Percentiles rank a stretch among this genome's conserved stretches.
phyloP scores from a whole-genome alignment of 2,329 filamentous ascomycete genomes.

The Paraphoma sp. region DNA sequence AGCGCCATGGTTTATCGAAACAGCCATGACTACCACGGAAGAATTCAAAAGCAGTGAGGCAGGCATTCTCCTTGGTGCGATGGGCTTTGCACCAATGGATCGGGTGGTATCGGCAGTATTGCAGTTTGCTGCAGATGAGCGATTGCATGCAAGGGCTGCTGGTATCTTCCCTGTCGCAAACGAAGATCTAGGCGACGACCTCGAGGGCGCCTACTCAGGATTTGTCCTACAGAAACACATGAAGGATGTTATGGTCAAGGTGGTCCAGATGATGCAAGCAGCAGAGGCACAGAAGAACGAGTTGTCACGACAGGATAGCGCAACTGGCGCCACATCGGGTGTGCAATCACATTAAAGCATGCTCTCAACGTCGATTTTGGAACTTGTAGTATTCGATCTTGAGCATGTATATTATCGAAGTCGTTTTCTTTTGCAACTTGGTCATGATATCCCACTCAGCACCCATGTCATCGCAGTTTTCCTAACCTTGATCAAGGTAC shows the following conservation, averaged over 20 bases:
- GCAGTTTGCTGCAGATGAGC: constrained; percentile 20
- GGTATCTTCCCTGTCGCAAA: constrained; percentile 23
- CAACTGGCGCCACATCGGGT: constrained; percentile 9
- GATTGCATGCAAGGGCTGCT: constrained; percentile 22
- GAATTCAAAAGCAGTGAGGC: constrained; percentile 17
- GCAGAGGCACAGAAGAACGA: constrained; percentile 4
- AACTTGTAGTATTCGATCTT: background rate
- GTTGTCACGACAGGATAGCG: constrained; percentile 4
- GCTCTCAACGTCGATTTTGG: too few species aligned
- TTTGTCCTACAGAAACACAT: constrained; percentile 15
- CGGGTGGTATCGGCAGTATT: constrained; percentile 25
- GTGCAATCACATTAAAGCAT: constrained; percentile 8
- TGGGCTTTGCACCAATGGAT: constrained; percentile 28
- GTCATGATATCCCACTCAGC: background rate
- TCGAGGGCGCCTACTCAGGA: constrained; percentile 23
- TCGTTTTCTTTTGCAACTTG: background rate
- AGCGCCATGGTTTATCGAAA: constrained; percentile 37
- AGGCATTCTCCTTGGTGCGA: constrained; percentile 11
- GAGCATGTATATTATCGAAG: background rate
- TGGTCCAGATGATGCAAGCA: constrained; percentile 10
- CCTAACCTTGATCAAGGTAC: background rate
- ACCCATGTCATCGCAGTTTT: background rate
- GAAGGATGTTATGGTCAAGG: constrained; percentile 4
- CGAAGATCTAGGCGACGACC: constrained; percentile 27
- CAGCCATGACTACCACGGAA: constrained; percentile 19